Evolutionary conservation across 768 basidiomycete species (phyloP).

Genomic region (Russula abietina): DNA sequence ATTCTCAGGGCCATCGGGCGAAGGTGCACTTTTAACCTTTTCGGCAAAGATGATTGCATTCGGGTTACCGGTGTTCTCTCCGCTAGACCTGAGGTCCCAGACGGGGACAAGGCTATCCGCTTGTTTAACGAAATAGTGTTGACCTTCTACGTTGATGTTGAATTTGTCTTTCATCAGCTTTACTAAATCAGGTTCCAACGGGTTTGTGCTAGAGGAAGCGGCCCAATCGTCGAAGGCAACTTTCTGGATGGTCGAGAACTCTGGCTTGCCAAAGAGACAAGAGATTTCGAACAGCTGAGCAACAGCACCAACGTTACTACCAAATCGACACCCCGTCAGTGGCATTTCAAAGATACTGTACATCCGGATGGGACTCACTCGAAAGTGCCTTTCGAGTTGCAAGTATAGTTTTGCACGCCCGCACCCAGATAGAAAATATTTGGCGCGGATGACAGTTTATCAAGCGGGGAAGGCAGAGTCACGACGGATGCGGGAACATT

Average conservation of each 20-base stretch:
- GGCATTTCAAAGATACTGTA: not conserved
- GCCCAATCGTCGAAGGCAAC: constrained; percentile 5
- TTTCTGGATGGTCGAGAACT: constrained; percentile 5
- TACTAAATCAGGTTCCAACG: not conserved
- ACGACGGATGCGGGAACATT: not conserved
- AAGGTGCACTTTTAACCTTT: constrained; percentile 6
- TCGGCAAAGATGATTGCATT: constrained; percentile 13
- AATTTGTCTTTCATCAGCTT: not conserved
- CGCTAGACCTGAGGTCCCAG: constrained; percentile 21
- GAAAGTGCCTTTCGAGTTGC: not conserved
- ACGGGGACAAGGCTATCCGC: not conserved
- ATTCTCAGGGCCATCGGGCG: constrained; percentile 3
- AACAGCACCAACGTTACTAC: constrained; percentile 14
- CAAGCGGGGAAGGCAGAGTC: not conserved
- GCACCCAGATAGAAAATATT: not conserved
- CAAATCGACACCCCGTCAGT: not conserved
- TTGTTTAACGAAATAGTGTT: constrained; percentile 14
- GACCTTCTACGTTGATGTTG: constrained; percentile 2
- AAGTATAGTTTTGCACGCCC: constrained; percentile 14
- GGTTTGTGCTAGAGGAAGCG: not conserved
- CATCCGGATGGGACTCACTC: not conserved
- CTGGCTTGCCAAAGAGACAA: not conserved
- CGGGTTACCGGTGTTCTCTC: not conserved
- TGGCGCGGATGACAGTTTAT: not conserved
- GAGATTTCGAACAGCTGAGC: constrained; percentile 20